A percentile compares a stretch with the other conserved stretches of the same genome.
These are phyloP conservation scores for Phlebiopsis flavidoalba DNA, from an alignment of 768 basidiomycete genomes.

Conservation along the genomic window DNA sequence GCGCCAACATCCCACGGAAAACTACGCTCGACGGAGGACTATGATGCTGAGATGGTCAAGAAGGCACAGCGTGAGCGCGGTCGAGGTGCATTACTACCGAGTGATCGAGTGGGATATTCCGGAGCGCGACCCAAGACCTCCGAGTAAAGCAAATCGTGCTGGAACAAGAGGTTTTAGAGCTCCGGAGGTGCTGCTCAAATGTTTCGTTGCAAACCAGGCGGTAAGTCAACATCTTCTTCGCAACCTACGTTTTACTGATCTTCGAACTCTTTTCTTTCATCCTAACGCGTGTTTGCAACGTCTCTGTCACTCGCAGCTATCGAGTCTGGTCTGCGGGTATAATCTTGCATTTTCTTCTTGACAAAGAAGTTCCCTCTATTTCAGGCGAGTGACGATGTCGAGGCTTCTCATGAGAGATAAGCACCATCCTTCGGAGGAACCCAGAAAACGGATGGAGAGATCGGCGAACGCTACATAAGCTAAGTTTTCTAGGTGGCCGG, in stretches of 20 bases:
- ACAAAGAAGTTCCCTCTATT: slow-evolving; percentile 91
- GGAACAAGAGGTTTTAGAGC: slow-evolving; percentile 97
- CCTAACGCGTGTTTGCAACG: not conserved
- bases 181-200: slow-evolving; percentile 94
- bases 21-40: slow-evolving; percentile 36
- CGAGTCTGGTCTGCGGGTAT: slow-evolving; percentile 96
- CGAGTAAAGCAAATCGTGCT: slow-evolving; percentile 91
- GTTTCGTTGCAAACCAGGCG: slow-evolving; percentile 87
- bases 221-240: slow-evolving; percentile 37
- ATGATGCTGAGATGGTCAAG: slow-evolving; percentile 46
- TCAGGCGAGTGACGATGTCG: slow-evolving; percentile 89
- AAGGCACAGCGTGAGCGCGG: slow-evolving; percentile 58
- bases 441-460: slow-evolving; percentile 79
- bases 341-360: slow-evolving; percentile 89
- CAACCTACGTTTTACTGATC: not conserved
- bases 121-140: slow-evolving; percentile 71
- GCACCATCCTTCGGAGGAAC: slow-evolving; percentile 78
- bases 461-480: slow-evolving; percentile 87
- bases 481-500: slow-evolving; percentile 30
- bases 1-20: slow-evolving; percentile 65
- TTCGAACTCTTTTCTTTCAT: not conserved
- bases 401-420: slow-evolving; percentile 95
- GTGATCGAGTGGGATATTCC: slow-evolving; percentile 78
- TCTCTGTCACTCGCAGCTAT: slow-evolving; percentile 59
- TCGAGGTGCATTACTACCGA: slow-evolving; percentile 42